phyloP scores from a whole-genome alignment of 805 yeast genomes.

The Cyberlindnera maritima region DNA sequence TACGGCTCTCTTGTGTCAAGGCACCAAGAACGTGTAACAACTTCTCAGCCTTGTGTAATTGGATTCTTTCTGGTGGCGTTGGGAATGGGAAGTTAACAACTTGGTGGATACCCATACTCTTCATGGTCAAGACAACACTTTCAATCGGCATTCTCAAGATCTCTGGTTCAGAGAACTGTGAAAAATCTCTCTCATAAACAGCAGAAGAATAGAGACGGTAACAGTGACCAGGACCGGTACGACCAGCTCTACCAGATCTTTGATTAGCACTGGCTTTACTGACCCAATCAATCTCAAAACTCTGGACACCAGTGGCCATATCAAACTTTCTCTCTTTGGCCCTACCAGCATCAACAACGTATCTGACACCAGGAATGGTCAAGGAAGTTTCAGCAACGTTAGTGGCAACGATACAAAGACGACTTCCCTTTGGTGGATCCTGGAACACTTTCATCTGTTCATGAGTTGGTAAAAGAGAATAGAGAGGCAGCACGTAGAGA shows the following conservation, averaged over 20 bases:
- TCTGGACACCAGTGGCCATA: constrained; percentile 85
- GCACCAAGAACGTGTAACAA: constrained; percentile 78
- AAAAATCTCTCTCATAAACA: constrained; percentile 81
- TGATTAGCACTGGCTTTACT: constrained; percentile 96
- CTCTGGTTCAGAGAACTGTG: constrained; percentile 83
- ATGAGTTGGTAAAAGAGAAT: constrained; percentile 88
- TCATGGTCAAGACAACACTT: constrained; percentile 93
- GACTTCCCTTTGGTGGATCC: constrained; percentile 77
- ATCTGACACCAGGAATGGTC: constrained; percentile 92
- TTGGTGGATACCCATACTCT: constrained; percentile 93
- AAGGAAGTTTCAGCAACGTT: constrained; percentile 97
- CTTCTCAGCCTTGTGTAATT: constrained; percentile 63
- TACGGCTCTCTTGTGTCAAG: constrained; percentile 44
- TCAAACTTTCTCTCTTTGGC: constrained; percentile 84
- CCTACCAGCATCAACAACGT: constrained; percentile 94
- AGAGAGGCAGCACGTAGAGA: constrained; percentile 84
- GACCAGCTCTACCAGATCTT: constrained; percentile 95
- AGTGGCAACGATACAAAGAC: constrained; percentile 92
- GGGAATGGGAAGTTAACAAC: constrained; percentile 94
- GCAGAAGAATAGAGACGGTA: constrained; percentile 93
- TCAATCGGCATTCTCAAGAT: constrained; percentile 94
- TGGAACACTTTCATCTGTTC: constrained; percentile 94
- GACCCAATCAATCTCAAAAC: constrained; percentile 87
- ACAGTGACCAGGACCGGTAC: constrained; percentile 98
- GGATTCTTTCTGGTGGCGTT: constrained; percentile 73